These are phyloP conservation scores for Crassisporium funariophilum DNA, from an alignment of 768 basidiomycete species.

Conservation along the genomic window DNA sequence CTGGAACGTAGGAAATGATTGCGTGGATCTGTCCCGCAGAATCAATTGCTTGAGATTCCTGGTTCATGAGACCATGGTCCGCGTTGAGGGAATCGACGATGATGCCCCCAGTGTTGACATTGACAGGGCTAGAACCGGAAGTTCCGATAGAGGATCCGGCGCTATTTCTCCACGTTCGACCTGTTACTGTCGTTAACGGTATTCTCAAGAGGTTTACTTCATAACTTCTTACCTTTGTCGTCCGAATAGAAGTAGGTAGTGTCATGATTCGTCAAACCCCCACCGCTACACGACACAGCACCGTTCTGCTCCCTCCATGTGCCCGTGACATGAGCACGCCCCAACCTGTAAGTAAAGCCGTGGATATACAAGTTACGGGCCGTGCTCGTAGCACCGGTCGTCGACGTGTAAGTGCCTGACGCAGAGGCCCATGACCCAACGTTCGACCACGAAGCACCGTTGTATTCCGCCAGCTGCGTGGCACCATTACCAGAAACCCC, in stretches of 20 bases:
- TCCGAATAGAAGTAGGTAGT: constrained; percentile 49
- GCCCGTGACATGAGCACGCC: constrained; percentile 43
- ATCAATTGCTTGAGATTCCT: constrained; percentile 51
- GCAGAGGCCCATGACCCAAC: constrained; percentile 50
- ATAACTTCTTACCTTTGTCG: constrained; percentile 36
- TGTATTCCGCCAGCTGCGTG: constrained; percentile 49
- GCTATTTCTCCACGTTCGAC: constrained; percentile 47
- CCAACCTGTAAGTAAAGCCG: constrained; percentile 43
- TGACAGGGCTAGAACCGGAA: constrained; percentile 42
- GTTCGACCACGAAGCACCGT: constrained; percentile 41
- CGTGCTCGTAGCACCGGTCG: constrained; percentile 40
- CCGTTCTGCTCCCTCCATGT: constrained; percentile 49
- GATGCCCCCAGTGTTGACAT: constrained; percentile 45
- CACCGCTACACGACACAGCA: constrained; percentile 44
- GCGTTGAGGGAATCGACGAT: constrained; percentile 47
- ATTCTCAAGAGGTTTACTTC: background rate
- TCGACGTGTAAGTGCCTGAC: constrained; percentile 44
- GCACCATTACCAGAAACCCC: constrained; percentile 50
- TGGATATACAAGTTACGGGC: constrained; percentile 51
- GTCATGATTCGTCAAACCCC: constrained; percentile 50
- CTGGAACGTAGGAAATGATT: constrained; percentile 52
- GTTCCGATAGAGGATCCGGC: constrained; percentile 39
- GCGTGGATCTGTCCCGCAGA: constrained; percentile 45
- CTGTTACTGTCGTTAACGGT: constrained; percentile 20
- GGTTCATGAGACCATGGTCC: constrained; percentile 54